These are phyloP conservation scores for Colletotrichum somersetense DNA, from an alignment of 2,329 filamentous ascomycete species.

Conservation along the genomic window DNA sequence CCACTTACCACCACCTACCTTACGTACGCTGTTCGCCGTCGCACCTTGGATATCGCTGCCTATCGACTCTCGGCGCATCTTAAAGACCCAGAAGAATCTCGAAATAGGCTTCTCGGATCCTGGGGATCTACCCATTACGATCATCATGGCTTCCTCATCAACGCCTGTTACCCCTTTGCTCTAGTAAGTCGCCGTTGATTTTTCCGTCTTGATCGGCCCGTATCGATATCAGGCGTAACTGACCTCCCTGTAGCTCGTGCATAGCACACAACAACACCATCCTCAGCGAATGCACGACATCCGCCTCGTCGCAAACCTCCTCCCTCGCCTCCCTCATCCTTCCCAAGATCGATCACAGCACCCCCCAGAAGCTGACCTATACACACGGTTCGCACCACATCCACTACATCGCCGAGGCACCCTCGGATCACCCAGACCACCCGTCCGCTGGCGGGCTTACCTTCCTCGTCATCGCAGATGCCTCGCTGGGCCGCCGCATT, in stretches of 20 bases:
- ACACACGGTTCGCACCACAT: constrained; percentile 93
- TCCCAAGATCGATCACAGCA: constrained; percentile 88
- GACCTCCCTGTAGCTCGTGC: constrained; percentile 74
- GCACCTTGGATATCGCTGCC: constrained; percentile 25
- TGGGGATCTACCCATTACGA: constrained; percentile 18
- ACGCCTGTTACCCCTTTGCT: constrained; percentile 76
- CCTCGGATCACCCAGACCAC: constrained; percentile 71
- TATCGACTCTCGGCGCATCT: background rate
- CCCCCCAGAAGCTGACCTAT: constrained; percentile 91
- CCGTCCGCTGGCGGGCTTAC: constrained; percentile 84
- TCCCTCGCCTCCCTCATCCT: constrained; percentile 94
- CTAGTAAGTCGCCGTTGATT: constrained; percentile 68
- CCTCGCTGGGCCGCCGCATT: constrained; percentile 84
- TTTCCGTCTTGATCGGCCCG: constrained; percentile 6
- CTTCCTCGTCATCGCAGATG: constrained; percentile 89
- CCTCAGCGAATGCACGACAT: constrained; percentile 90
- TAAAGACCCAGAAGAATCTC: constrained; percentile 12
- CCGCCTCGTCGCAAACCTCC: constrained; percentile 84
- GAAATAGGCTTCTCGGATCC: constrained; percentile 24
- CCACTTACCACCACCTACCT: background rate
- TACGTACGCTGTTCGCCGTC: constrained; percentile 25
- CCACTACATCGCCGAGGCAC: constrained; percentile 92
- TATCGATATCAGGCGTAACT: constrained; percentile 31
- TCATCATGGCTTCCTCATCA: constrained; percentile 78
- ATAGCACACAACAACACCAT: constrained; percentile 95